These are phyloP conservation scores for Strigomonas oncopelti DNA, from an alignment of 208 protist species.

Conservation along the genomic window DNA sequence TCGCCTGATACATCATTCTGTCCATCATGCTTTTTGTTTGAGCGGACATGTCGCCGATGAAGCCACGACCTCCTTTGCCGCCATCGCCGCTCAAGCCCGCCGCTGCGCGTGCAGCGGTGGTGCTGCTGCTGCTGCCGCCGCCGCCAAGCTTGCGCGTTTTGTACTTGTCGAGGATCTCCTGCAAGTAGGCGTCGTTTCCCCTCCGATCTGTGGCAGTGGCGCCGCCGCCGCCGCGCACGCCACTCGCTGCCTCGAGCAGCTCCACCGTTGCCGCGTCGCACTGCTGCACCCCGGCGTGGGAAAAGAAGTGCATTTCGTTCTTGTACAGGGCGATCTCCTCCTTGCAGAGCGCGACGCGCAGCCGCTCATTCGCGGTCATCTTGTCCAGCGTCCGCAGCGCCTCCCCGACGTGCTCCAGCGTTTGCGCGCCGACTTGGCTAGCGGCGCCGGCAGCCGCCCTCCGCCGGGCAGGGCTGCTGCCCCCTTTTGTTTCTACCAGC, in stretches of 20 bases:
- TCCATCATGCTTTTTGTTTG: constrained; percentile 28
- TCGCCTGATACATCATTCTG: constrained; percentile 30
- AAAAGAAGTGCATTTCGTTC: constrained; percentile 53
- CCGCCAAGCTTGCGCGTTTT: too few relatives aligned
- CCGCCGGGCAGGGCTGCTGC: background rate
- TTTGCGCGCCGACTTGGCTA: background rate
- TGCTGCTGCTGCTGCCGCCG: too few relatives aligned
- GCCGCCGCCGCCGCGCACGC: background rate
- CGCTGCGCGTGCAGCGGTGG: too few relatives aligned
- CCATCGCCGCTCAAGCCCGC: too few relatives aligned
- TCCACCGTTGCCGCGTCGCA: constrained; percentile 24
- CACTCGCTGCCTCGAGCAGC: constrained; percentile 5
- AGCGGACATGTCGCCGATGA: constrained; percentile 17
- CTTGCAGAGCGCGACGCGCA: constrained; percentile 68
- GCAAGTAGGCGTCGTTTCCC: background rate
- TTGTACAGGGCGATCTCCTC: constrained; percentile 80
- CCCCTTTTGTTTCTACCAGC: background rate
- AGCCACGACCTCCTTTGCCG: too few relatives aligned
- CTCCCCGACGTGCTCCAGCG: constrained; percentile 26
- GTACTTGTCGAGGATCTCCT: background rate
- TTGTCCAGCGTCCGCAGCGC: constrained; percentile 33
- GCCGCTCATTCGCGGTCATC: constrained; percentile 29
- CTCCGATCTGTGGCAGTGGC: background rate
- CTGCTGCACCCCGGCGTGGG: constrained; percentile 37
- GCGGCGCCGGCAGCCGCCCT: background rate